Evolutionary conservation across 257 asterid species (phyloP).

Genomic region (Verbena officinalis): DNA sequence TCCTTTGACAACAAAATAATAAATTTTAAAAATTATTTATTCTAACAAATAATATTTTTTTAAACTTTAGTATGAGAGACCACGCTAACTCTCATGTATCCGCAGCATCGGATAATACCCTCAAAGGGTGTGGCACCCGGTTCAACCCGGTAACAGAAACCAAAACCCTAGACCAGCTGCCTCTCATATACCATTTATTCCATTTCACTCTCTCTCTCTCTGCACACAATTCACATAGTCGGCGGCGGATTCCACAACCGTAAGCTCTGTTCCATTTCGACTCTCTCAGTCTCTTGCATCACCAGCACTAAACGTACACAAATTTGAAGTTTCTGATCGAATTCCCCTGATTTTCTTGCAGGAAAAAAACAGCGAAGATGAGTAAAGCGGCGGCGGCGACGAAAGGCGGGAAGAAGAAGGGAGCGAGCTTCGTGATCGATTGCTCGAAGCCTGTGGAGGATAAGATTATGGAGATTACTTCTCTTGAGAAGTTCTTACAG

Average conservation of each 20-base stretch:
- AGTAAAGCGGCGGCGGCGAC: constrained; percentile 52
- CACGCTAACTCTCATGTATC: constrained; percentile 10
- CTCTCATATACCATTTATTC: neutral
- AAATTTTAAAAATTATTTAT: no score
- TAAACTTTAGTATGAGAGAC: neutral
- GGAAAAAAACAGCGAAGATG: constrained; percentile 47
- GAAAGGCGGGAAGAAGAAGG: constrained; percentile 77
- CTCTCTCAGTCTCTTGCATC: neutral
- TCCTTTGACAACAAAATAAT: no score
- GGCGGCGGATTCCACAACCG: constrained; percentile 33
- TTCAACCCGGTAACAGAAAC: constrained; percentile 24
- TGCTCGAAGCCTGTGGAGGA: constrained; percentile 71
- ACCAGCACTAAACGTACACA: no score
- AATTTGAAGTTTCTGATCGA: constrained; percentile 14
- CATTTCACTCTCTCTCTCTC: constrained; percentile 2
- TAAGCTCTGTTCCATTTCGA: neutral
- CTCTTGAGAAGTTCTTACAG: constrained; percentile 67
- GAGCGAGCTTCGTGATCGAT: constrained; percentile 51
- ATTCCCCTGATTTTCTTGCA: constrained; percentile 25
- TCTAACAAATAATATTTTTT: no score
- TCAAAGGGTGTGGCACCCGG: constrained; percentile 13
- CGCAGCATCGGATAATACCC: constrained; percentile 20
- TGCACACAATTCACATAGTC: constrained; percentile 16
- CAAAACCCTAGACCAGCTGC: constrained; percentile 34
- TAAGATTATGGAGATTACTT: constrained; percentile 65